Evolutionary conservation across 2,329 filamentous ascomycete species (phyloP).

Genomic region (Diaporthe capsici): DNA sequence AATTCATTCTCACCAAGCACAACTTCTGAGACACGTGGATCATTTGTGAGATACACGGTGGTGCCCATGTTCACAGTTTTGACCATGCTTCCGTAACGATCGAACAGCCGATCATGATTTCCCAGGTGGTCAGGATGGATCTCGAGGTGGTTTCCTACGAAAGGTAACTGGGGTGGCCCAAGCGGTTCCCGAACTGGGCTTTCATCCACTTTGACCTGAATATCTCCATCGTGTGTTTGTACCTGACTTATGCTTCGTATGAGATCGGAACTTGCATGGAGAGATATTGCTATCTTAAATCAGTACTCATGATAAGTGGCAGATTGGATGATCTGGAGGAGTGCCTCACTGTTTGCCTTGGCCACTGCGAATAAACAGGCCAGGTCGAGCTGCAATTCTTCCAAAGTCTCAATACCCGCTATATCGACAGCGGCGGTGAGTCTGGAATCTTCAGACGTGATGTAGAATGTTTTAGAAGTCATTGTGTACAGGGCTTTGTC

Average conservation of each 20-base stretch:
- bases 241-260: neutral
- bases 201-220: neutral
- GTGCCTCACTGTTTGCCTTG: too few relatives aligned
- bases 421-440: too few relatives aligned
- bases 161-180: neutral
- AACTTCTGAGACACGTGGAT: neutral
- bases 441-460: too few relatives aligned
- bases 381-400: too few relatives aligned
- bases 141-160: neutral
- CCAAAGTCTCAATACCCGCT: too few relatives aligned
- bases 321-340: too few relatives aligned
- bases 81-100: neutral
- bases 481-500: too few relatives aligned
- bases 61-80: constrained; percentile 3
- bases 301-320: too few relatives aligned
- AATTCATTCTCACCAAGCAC: neutral
- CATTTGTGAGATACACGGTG: neutral
- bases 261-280: too few relatives aligned
- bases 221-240: neutral
- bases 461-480: too few relatives aligned
- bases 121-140: neutral
- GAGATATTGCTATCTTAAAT: too few relatives aligned
- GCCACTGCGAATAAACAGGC: too few relatives aligned
- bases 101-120: neutral
- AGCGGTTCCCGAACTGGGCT: neutral